Evolutionary conservation across 805 yeast species (phyloP).

Genomic region (Candida easanensis): DNA sequence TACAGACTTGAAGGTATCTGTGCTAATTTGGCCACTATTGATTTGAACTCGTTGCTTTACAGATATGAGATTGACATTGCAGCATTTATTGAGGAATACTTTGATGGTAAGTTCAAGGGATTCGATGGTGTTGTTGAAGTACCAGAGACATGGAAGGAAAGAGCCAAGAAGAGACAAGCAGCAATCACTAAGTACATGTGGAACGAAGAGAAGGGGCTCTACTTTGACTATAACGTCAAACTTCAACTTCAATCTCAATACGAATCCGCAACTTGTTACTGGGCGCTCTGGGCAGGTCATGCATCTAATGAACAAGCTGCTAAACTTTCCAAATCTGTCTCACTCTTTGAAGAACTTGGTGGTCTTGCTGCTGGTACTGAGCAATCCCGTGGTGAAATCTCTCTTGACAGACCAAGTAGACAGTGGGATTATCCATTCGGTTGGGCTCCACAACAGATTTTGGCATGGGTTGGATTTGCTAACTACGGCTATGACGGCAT

Average conservation of each 20-base stretch:
- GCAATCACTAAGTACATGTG: conserved; percentile 71
- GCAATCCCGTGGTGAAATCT: conserved; percentile 66
- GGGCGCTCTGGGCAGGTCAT: conserved; percentile 86
- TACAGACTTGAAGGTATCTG: conserved; percentile 88
- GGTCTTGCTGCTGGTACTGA: conserved; percentile 86
- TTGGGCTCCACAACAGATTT: conserved; percentile 97
- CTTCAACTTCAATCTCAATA: conserved; percentile 53
- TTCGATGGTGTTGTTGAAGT: conserved; percentile 40
- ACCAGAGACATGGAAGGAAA: conserved; percentile 57
- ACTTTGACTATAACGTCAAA: conserved; percentile 78
- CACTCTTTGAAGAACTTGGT: conserved; percentile 78
- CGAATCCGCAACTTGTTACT: conserved; percentile 86
- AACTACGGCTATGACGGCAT: conserved; percentile 67
- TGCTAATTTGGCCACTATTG: conserved; percentile 88
- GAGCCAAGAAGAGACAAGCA: conserved; percentile 52
- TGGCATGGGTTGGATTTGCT: conserved; percentile 85
- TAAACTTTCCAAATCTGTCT: conserved; percentile 55
- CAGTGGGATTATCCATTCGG: conserved; percentile 99
- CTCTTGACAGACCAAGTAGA: conserved; percentile 73
- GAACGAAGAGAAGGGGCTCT: conserved; percentile 77
- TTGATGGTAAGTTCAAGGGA: conserved; percentile 45
- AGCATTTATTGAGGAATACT: conserved; percentile 50
- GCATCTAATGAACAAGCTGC: conserved; percentile 70
- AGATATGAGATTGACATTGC: conserved; percentile 90
- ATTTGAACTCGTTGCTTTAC: conserved; percentile 79